These are phyloP conservation scores for Boletus vinaceobasis DNA, from an alignment of 768 basidiomycete genomes.

Conservation along the genomic window DNA sequence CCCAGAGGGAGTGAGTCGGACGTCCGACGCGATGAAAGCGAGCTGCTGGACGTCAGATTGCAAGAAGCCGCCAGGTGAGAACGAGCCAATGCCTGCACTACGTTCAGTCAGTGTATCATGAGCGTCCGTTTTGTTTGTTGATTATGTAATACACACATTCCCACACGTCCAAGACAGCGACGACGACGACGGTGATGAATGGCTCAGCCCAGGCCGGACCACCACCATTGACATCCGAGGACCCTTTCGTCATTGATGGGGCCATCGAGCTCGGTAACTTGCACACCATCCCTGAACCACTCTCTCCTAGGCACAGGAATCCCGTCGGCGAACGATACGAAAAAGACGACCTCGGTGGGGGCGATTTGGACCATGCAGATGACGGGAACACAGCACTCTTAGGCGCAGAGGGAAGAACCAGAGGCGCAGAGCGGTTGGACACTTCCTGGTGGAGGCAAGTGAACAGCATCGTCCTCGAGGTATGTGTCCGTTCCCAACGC, in stretches of 20 bases:
- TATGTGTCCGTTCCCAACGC: slow-evolving; percentile 30
- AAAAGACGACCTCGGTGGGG: slow-evolving; percentile 27
- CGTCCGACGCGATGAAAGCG: slow-evolving; percentile 16
- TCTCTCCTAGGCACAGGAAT: slow-evolving; percentile 15
- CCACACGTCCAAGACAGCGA: slow-evolving; percentile 15
- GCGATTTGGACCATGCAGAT: slow-evolving; percentile 17
- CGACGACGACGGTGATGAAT: slow-evolving; percentile 5
- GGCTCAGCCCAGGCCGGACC: slow-evolving; percentile 1
- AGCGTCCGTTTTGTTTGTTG: slow-evolving; percentile 27
- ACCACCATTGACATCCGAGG: neutral
- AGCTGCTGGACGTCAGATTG: slow-evolving; percentile 16
- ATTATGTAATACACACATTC: slow-evolving; percentile 27
- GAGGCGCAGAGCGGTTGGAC: slow-evolving; percentile 25
- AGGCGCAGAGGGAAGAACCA: slow-evolving; percentile 27
- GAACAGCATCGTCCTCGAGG: slow-evolving; percentile 67
- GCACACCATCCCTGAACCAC: slow-evolving; percentile 26
- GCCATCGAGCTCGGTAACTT: slow-evolving; percentile 36
- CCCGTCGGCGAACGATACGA: slow-evolving; percentile 22
- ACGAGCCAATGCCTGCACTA: slow-evolving; percentile 19
- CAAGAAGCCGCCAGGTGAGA: slow-evolving; percentile 21
- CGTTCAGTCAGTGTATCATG: slow-evolving; percentile 29
- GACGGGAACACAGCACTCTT: slow-evolving; percentile 48
- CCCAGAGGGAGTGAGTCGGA: slow-evolving; percentile 9
- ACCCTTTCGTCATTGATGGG: neutral
- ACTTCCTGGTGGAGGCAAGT: slow-evolving; percentile 50